phyloP scores from a whole-genome alignment of 306 rosid genomes.

The Pterocarpus macrocarpus region DNA sequence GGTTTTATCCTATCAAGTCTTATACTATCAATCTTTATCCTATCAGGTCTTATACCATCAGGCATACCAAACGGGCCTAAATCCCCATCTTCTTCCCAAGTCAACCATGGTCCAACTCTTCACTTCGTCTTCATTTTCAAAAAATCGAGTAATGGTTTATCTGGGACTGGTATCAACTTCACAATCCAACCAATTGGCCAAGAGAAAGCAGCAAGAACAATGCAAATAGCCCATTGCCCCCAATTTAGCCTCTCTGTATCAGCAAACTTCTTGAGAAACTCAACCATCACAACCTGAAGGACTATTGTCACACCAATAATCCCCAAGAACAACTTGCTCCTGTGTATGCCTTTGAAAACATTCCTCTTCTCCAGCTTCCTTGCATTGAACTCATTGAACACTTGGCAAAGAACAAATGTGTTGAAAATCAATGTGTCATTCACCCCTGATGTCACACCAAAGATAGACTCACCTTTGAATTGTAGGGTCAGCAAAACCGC shows the following conservation, averaged over 20 bases:
- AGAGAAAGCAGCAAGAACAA: conserved; percentile 42
- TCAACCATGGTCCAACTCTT: background rate
- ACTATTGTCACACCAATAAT: conserved; percentile 47
- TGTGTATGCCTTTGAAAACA: conserved; percentile 47
- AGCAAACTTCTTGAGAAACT: conserved; percentile 55
- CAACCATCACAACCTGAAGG: conserved; percentile 55
- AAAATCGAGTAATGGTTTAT: conserved; percentile 39
- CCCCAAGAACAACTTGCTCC: conserved; percentile 47
- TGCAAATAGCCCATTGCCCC: conserved; percentile 47
- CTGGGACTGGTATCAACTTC: conserved; percentile 51
- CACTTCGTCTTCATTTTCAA: conserved; percentile 8
- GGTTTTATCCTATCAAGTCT: no score
- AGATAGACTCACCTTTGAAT: conserved; percentile 49
- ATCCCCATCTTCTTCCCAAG: no score
- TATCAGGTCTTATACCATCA: no score
- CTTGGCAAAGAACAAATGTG: conserved; percentile 55
- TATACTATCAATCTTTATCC: no score
- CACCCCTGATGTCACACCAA: conserved; percentile 46
- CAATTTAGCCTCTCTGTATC: conserved; percentile 49
- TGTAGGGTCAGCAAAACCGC: conserved; percentile 46
- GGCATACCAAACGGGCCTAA: no score
- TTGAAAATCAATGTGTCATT: conserved; percentile 55
- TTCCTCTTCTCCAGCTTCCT: conserved; percentile 52
- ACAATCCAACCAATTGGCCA: conserved; percentile 56
- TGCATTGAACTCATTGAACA: conserved; percentile 53